These are phyloP conservation scores for Atractiella rhizophila DNA, from an alignment of 768 basidiomycete species.

Conservation along the genomic window DNA sequence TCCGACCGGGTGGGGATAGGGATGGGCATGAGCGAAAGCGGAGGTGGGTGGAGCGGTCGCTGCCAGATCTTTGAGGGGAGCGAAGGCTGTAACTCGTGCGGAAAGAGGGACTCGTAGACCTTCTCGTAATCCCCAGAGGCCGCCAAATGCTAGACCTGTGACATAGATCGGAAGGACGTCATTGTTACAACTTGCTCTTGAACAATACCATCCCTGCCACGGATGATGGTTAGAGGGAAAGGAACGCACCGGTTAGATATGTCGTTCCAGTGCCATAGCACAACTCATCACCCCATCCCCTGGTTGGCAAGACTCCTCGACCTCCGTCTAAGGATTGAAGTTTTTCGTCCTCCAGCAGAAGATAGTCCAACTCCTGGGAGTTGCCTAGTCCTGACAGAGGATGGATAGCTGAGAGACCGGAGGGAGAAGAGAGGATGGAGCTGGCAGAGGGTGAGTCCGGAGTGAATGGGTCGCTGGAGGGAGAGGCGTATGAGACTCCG, in stretches of 20 bases:
- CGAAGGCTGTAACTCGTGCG: not conserved
- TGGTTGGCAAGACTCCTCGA: conserved; percentile 65
- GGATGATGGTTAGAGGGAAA: too few relatives aligned
- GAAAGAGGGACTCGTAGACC: conserved; percentile 33
- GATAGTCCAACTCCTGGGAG: conserved; percentile 55
- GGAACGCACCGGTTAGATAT: conserved; percentile 73
- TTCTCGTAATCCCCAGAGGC: conserved; percentile 85
- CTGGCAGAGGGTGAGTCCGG: conserved; percentile 42
- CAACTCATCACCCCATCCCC: conserved; percentile 97
- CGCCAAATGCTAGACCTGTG: conserved; percentile 78
- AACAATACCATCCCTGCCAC: conserved; percentile 18
- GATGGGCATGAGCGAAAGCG: conserved; percentile 12
- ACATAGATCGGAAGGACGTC: conserved; percentile 44
- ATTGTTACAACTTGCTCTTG: conserved; percentile 31
- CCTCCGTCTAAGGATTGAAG: conserved; percentile 69
- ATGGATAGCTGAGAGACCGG: conserved; percentile 78
- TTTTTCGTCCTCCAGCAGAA: conserved; percentile 90
- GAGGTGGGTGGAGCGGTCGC: conserved; percentile 11
- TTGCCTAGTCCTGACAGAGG: conserved; percentile 78
- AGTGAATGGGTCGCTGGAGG: conserved; percentile 7
- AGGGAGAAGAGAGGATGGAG: conserved; percentile 59
- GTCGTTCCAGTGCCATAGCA: conserved; percentile 98
- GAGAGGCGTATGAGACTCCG: conserved; percentile 8
- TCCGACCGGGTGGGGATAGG: conserved; percentile 8
- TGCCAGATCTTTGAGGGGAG: conserved; percentile 2